phyloP scores from a whole-genome alignment of 2,329 filamentous ascomycete species.

The Geosmithia morbida region DNA sequence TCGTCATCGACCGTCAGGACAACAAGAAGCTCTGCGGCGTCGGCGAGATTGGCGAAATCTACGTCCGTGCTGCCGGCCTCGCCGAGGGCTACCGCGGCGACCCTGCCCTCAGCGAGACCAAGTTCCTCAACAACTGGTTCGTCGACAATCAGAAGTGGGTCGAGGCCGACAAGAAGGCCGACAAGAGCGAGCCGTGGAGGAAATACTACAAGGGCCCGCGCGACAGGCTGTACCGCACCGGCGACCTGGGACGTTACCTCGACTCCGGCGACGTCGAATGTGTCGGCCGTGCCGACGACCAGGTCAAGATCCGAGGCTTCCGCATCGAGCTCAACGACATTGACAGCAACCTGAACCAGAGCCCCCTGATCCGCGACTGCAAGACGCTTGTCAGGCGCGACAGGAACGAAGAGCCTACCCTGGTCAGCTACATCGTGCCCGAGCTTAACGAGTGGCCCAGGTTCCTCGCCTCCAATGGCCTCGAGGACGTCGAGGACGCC shows the following conservation, averaged over 20 bases:
- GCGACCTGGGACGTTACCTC: constrained; percentile 69
- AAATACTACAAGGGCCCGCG: constrained; percentile 66
- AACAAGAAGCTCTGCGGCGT: constrained; percentile 57
- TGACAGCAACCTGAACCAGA: constrained; percentile 63
- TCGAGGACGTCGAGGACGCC: constrained; percentile 40
- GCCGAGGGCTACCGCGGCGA: constrained; percentile 66
- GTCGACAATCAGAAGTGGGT: constrained; percentile 59
- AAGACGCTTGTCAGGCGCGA: constrained; percentile 56
- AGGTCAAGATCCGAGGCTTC: constrained; percentile 95
- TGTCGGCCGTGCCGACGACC: constrained; percentile 69
- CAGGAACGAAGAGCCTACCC: constrained; percentile 47
- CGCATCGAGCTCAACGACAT: constrained; percentile 92
- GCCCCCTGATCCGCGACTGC: constrained; percentile 67
- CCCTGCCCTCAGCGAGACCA: constrained; percentile 46
- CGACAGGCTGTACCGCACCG: constrained; percentile 77
- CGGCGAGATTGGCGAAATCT: constrained; percentile 76
- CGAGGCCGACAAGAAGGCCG: constrained; percentile 42
- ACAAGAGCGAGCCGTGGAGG: constrained; percentile 57
- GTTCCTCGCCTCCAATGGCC: constrained; percentile 43
- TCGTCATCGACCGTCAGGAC: constrained; percentile 63
- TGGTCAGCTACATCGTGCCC: constrained; percentile 85
- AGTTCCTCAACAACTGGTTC: constrained; percentile 82
- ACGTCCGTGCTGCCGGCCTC: constrained; percentile 67
- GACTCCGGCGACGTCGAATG: constrained; percentile 54
- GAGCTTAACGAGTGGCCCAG: constrained; percentile 57